Conservation (phyloP, 129 eudicot species). For the Flaveria brownii region DNA sequence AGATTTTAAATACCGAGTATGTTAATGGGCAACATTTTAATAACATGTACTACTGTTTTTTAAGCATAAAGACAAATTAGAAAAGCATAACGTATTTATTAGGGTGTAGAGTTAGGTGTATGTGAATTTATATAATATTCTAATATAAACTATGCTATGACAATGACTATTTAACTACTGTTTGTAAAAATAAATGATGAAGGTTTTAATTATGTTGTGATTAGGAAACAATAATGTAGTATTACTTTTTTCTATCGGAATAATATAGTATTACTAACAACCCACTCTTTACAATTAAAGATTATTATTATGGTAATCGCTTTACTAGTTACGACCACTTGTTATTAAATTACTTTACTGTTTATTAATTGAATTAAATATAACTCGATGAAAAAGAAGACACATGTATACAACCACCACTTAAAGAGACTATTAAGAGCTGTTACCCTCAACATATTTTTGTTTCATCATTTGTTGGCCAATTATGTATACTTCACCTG, state of each 20-base stretch:
- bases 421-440: conserved; percentile 11
- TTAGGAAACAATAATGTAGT: conserved; percentile 2
- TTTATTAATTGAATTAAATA: background rate
- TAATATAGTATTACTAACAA: background rate
- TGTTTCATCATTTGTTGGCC: conserved; percentile 8
- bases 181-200: background rate
- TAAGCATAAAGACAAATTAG: background rate
- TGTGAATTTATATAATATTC: conserved; percentile 4
- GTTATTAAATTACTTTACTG: conserved; percentile 7
- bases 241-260: background rate
- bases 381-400: background rate
- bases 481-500: background rate
- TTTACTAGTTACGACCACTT: conserved; percentile 13
- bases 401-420: conserved; percentile 20
- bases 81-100: background rate
- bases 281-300: background rate
- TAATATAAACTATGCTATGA: conserved; percentile 7
- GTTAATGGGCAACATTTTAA: background rate
- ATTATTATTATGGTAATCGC: conserved; percentile 1
- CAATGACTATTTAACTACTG: conserved; percentile 29
- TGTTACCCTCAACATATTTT: conserved; percentile 18
- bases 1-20: background rate
- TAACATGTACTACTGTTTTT: background rate
- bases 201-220: conserved; percentile 12
- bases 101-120: conserved; percentile 3